A percentile compares a stretch with the other conserved stretches of the same genome.
Conservation (phyloP, 176 grass and related monocot species). For the Cocos nucifera region DNA sequence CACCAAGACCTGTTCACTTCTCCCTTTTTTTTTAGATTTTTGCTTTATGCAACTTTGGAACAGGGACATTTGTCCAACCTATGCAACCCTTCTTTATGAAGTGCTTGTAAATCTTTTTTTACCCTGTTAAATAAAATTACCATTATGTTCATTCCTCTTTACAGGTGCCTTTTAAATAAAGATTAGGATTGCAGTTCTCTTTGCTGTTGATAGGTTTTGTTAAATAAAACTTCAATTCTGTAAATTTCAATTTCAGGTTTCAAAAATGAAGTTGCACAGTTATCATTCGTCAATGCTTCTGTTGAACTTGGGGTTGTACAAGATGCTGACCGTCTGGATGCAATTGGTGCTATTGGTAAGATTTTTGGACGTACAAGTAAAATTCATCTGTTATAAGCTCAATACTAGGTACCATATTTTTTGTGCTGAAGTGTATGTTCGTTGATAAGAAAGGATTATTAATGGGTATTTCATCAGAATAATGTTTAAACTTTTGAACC, state of each 20-base stretch:
- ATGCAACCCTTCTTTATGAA: too few relatives aligned
- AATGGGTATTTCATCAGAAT: not conserved
- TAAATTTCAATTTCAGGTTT: slow-evolving; percentile 44
- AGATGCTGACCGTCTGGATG: slow-evolving; percentile 88
- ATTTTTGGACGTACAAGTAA: not conserved
- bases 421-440: too few relatives aligned
- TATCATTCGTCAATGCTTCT: slow-evolving; percentile 26
- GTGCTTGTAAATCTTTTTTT: too few relatives aligned
- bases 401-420: not conserved
- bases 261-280: slow-evolving; percentile 70
- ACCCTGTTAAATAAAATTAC: too few relatives aligned
- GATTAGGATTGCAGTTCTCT: too few relatives aligned
- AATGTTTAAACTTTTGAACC: not conserved
- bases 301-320: slow-evolving; percentile 84
- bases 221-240: not conserved
- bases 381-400: not conserved
- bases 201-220: too few relatives aligned
- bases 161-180: too few relatives aligned
- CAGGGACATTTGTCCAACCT: too few relatives aligned
- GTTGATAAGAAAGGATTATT: not conserved
- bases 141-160: too few relatives aligned
- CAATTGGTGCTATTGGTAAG: slow-evolving; percentile 87
- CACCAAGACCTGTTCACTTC: too few relatives aligned
- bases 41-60: too few relatives aligned
- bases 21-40: too few relatives aligned